Evolutionary conservation across 768 basidiomycete genomes (phyloP), one percentile per base, ranked within the genome.

Genomic region (Boletales sp.): DNA sequence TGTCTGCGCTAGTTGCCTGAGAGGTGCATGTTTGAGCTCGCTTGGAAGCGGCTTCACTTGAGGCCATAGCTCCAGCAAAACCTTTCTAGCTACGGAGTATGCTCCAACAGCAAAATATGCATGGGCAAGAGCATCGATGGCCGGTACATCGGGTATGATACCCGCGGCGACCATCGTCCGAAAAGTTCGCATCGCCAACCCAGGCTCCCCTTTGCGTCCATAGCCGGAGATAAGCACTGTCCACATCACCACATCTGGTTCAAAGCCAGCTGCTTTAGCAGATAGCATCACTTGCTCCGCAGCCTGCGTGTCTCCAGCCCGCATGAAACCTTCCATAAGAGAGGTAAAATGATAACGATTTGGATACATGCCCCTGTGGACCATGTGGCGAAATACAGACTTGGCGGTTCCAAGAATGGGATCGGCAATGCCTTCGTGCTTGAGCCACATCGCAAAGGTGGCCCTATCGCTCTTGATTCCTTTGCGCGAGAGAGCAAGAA

Each of bases 181-280:
- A 60, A 90, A 91, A 21, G 74, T 68, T 31, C 64, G 67, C 56
- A 78, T 66, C 0, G 87, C 87, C 25, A 68, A 62, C 4, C 70
- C 68, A 6, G 86, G 79, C 31, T 81, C 68, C 13, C 79, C 77
- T 45, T 74, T 73, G n/a, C 80, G 79, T 18, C 80, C 86, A 64
- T 84, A 78, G 3, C 86, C 90, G 33, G 75, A 72, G 57, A 94
- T 83, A 53, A 94, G 75, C 53, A 85, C 82, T 21, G 90, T 91
- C 72, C 83, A 87, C 77, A 88, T 81, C 40, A 84, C 77, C 17
- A 80, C 74, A 56, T 83, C 82, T 18, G 83, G 79, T 19, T 71
- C 65, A 51, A 86, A 63, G 21, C 82, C 81, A 5, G 75, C 72
- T 36, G 70, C 66, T 36, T 63, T 59, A 25, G 82, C 79, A 15